Conservation (phyloP, 2,329 filamentous ascomycete genomes). For the Chrysoporthe cubensis region DNA sequence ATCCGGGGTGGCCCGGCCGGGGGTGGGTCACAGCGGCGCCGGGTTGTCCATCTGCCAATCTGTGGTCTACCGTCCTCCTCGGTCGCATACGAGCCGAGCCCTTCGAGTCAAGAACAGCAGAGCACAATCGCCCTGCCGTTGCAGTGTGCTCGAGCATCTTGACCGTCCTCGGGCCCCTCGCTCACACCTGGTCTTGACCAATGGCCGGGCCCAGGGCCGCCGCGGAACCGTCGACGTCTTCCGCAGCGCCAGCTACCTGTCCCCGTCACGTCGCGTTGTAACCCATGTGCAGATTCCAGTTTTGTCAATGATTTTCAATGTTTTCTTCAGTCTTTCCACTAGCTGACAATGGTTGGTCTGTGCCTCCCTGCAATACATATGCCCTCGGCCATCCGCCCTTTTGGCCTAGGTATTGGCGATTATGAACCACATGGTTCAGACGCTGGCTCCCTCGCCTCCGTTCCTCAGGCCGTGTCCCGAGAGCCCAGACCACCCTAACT, state of each 20-base stretch:
- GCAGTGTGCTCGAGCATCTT: neutral
- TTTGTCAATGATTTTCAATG: conserved; percentile 18
- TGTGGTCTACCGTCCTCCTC: too few species aligned
- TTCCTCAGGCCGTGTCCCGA: conserved; percentile 13
- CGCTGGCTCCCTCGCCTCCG: conserved; percentile 12
- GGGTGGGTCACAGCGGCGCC: neutral
- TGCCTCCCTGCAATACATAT: conserved; percentile 10
- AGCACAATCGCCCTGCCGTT: neutral
- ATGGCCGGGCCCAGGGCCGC: neutral
- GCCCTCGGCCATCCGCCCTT: conserved; percentile 14
- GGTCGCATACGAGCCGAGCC: too few species aligned
- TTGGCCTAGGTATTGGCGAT: conserved; percentile 8
- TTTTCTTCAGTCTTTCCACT: conserved; percentile 20
- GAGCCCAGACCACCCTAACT: conserved; percentile 18
- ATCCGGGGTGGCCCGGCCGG: conserved; percentile 6
- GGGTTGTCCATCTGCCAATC: neutral
- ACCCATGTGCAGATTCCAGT: neutral
- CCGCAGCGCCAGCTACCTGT: neutral
- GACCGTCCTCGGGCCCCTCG: too few species aligned
- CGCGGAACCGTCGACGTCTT: neutral
- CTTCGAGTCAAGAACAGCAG: neutral
- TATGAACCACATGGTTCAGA: conserved; percentile 21
- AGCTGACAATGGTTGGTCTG: conserved; percentile 17
- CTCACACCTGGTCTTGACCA: neutral
- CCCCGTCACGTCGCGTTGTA: neutral